A percentile compares a stretch with the other conserved stretches of the same genome.
These are phyloP conservation scores for Leccinum boreale DNA, from an alignment of 768 basidiomycete genomes.

Conservation along the genomic window DNA sequence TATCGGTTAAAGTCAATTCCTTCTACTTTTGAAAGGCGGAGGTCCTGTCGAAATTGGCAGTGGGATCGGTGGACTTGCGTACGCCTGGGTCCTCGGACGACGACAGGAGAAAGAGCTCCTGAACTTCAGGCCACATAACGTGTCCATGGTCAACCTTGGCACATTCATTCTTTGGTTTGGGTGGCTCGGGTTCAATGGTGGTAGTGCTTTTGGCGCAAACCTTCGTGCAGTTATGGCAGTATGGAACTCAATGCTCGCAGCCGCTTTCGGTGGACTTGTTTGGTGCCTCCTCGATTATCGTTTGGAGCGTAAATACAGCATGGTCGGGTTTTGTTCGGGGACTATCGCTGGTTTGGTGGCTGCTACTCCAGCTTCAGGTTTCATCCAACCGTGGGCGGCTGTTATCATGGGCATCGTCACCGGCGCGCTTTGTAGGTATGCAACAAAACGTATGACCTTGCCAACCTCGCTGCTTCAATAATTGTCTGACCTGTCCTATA, in stretches of 20 bases:
- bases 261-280: constrained; percentile 76
- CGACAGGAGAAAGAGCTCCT: constrained; percentile 67
- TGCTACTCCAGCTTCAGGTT: constrained; percentile 86
- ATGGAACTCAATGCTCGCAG: constrained; percentile 87
- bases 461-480: neutral
- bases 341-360: constrained; percentile 87
- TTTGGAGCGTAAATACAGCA: constrained; percentile 77
- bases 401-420: constrained; percentile 73
- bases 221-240: constrained; percentile 80
- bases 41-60: constrained; percentile 87
- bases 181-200: constrained; percentile 89
- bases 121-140: constrained; percentile 88
- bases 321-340: constrained; percentile 89
- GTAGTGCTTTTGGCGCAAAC: constrained; percentile 85
- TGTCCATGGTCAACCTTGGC: constrained; percentile 77
- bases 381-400: constrained; percentile 71
- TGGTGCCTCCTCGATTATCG: constrained; percentile 84
- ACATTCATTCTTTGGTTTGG: constrained; percentile 88
- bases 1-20: neutral
- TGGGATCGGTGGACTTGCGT: constrained; percentile 82
- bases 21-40: constrained; percentile 47
- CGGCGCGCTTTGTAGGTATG: constrained; percentile 76
- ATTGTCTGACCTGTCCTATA: constrained; percentile 27
- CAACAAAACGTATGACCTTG: constrained; percentile 63
- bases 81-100: constrained; percentile 85